Evolutionary conservation across 2,329 filamentous ascomycete species (phyloP), one percentile per base, ranked within the genome.

Genomic region (Exophiala spinifera): DNA sequence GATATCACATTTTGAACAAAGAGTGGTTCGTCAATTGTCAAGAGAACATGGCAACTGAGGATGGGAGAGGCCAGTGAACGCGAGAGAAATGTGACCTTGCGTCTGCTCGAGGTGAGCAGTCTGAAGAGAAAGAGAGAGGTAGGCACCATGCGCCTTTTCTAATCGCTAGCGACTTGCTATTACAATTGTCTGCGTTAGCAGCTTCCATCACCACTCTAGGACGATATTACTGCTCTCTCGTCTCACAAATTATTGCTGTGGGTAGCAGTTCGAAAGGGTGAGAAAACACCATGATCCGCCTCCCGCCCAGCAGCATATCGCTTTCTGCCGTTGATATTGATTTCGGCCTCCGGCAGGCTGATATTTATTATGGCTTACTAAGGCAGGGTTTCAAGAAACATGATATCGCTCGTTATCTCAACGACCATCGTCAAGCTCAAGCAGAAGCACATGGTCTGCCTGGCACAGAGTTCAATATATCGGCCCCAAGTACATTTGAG

Each of bases 251-350:
- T 10, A 31, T 31, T 10, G 4, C 28, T 11, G 28, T 31, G 17
- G 10, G 21, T 10, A 19, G 21, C 39, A 20, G 14, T 10, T 15
- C 39, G 21, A 19, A 19, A 42, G 15, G 11, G 15, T 20, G 5
- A 23, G 49, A 20, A 10, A 17, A 19, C 39, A 17, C 21, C 39
- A 72, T 73, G 70, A 65, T 72, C 31, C 66, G 70, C 53, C 63
- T 66, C 31, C 65, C 64, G 14, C 65, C 69, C 33, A 70, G 69
- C 6, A 58, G 65, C 28, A 67, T 73, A 44, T 49, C 52, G 20
- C 59, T 72, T 23, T 64, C 63, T 1, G 64, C 70, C 15, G 59
- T 66, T 17, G 71, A 73, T 54, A 28, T 72, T 19, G 61, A 66
- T 25, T 64, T 57, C 51, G 64, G 67, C 40, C 59, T 72, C 15